Evolutionary conservation across 352 stramenopile genomes (phyloP), one percentile per base, ranked within the genome.

Genomic region (Phytopythium chamaehyphon): DNA sequence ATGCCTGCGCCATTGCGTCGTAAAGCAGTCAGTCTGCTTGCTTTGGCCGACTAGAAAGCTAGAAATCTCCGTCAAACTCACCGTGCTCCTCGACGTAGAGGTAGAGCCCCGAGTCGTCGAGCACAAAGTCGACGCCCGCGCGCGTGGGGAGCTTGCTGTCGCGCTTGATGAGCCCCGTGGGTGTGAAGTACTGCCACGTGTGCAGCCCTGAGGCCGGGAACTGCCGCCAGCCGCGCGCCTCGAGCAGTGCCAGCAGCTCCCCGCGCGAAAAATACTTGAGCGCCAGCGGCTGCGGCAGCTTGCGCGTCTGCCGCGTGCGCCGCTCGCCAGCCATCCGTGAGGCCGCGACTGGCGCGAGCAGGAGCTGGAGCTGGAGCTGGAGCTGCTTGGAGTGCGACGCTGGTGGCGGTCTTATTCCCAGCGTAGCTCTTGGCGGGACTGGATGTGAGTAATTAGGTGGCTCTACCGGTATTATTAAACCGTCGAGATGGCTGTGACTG

Each of bases 81-180:
- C 47, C 47, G 19, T 53, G 47, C 12, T 35, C 21, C 47, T 53
- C 35, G 47, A 53, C 19, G 47, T 36, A 53, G 33, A 22, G 21
- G 47, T 44, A 43, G n/a, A 53, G 47, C 12, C 22, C 47, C 21
- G 35, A 7, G 19, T 53, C 47, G 47, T 53, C 45, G 16, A 51
- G 35, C 19, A 53, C 47, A 14, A 22, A 53, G 47, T 53, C 47
- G 33, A 53, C 47, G 35, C 38, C 38, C 26, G 47, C 33, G n/a
- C 47, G 33, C 28, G 35, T 53, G 18, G 19, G 47, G 19, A 44
- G 26, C 35, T 53, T 53, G 47, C 71, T 62, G 3, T 71, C 45
- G 15, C 66, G 66, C 22, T 62, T 49, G 31, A 71, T 63, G 18
- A 79, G 53, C 45, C 59, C 55, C 19, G 62, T 66, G 68, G 26